Percentiles rank a stretch among this genome's conserved stretches.
These are phyloP conservation scores for Hygrocybe punicea DNA, from an alignment of 768 basidiomycete species.

Conservation along the genomic window DNA sequence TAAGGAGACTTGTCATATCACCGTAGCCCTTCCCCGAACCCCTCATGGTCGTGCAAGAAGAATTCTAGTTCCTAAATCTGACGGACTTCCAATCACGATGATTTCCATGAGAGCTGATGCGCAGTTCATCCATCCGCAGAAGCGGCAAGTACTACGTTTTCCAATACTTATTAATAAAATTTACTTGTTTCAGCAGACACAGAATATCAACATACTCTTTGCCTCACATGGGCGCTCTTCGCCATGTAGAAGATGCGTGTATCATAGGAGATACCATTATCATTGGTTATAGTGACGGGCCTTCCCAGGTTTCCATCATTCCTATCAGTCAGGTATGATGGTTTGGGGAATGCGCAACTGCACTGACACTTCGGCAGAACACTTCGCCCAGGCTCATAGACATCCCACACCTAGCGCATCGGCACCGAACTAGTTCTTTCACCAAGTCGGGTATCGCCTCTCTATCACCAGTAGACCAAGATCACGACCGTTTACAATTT, in stretches of 20 bases:
- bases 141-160: conserved; percentile 25
- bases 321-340: conserved; percentile 25
- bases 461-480: background rate
- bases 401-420: background rate
- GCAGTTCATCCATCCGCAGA: conserved; percentile 40
- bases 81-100: conserved; percentile 37
- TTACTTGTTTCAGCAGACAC: conserved; percentile 22
- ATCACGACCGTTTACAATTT: conserved; percentile 27
- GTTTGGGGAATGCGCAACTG: background rate
- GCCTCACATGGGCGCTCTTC: conserved; percentile 34
- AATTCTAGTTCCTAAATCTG: conserved; percentile 24
- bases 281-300: conserved; percentile 43
- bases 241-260: conserved; percentile 47
- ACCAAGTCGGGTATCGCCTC: background rate
- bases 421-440: background rate
- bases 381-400: background rate
- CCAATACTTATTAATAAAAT: conserved; percentile 17
- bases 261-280: conserved; percentile 41
- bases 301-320: conserved; percentile 42
- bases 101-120: conserved; percentile 46
- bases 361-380: background rate
- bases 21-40: conserved; percentile 13
- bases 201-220: conserved; percentile 38
- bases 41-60: conserved; percentile 28
- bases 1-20: too few relatives aligned